phyloP scores from a whole-genome alignment of 2,329 filamentous ascomycete species.

The Trichoderma atrobrunneum region DNA sequence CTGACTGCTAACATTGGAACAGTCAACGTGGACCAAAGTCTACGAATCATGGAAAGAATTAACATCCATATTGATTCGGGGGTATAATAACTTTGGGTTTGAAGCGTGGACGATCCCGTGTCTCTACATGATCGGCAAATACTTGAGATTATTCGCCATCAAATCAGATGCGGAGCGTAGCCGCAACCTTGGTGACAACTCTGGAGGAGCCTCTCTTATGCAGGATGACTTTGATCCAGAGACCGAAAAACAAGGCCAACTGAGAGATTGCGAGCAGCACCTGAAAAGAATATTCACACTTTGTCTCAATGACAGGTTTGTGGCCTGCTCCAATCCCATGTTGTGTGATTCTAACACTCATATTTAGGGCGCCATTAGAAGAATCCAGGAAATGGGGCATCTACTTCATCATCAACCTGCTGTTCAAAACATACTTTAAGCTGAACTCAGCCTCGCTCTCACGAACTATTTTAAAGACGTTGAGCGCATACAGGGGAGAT shows the following conservation, averaged over 20 bases:
- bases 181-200: slow-evolving; percentile 35
- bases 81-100: slow-evolving; percentile 73
- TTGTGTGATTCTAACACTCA: not conserved
- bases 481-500: slow-evolving; percentile 73
- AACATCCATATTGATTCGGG: slow-evolving; percentile 71
- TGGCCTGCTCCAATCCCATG: not conserved
- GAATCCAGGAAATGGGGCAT: slow-evolving; percentile 97
- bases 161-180: slow-evolving; percentile 74
- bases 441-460: slow-evolving; percentile 86
- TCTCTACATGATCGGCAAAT: slow-evolving; percentile 82
- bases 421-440: slow-evolving; percentile 99
- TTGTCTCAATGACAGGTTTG: slow-evolving; percentile 84
- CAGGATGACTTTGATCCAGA: slow-evolving; percentile 81
- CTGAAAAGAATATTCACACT: slow-evolving; percentile 90
- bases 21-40: slow-evolving; percentile 72
- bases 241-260: slow-evolving; percentile 72
- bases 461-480: slow-evolving; percentile 82
- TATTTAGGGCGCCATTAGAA: slow-evolving; percentile 68
- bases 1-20: slow-evolving; percentile 25
- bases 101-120: slow-evolving; percentile 91
- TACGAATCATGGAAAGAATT: slow-evolving; percentile 90
- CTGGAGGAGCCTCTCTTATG: slow-evolving; percentile 48
- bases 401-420: slow-evolving; percentile 88
- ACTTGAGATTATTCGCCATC: slow-evolving; percentile 84
- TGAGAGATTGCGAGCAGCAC: slow-evolving; percentile 86